Conservation (phyloP, 306 rosid genomes). For the Gillenia trifoliata region DNA sequence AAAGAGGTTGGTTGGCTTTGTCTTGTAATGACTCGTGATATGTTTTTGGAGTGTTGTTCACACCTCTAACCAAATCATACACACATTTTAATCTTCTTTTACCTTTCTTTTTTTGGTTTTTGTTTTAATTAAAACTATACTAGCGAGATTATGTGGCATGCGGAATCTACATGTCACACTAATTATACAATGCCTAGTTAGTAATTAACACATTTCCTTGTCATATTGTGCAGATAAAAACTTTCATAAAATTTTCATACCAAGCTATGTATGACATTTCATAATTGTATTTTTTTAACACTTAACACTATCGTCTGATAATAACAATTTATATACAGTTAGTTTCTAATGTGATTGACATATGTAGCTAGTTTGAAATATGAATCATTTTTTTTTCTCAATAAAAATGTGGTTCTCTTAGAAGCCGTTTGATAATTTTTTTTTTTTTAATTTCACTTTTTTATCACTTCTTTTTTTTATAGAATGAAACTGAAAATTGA, state of each 20-base stretch:
- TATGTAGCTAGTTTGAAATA: neutral
- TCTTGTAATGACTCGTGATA: conserved; percentile 35
- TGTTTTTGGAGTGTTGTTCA: conserved; percentile 8
- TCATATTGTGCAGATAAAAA: neutral
- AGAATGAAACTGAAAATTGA: too few species aligned
- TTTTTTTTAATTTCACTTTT: too few species aligned
- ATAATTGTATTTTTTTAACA: neutral
- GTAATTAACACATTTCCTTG: neutral
- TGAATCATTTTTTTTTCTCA: neutral
- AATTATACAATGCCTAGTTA: too few species aligned
- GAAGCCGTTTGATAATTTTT: neutral
- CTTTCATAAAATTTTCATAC: neutral
- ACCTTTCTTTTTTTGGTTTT: neutral
- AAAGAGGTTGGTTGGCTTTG: neutral
- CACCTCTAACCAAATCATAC: conserved; percentile 1
- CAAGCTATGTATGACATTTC: neutral
- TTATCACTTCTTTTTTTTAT: too few species aligned
- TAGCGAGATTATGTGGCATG: neutral
- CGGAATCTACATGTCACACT: too few species aligned
- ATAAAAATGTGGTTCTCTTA: neutral
- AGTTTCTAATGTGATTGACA: neutral
- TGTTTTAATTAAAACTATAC: neutral
- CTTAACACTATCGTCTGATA: too few species aligned
- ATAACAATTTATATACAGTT: too few species aligned
- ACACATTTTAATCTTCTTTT: neutral